These are phyloP conservation scores for Oidiodendron maius DNA, from an alignment of 495 filamentous ascomycete species.

Conservation along the genomic window DNA sequence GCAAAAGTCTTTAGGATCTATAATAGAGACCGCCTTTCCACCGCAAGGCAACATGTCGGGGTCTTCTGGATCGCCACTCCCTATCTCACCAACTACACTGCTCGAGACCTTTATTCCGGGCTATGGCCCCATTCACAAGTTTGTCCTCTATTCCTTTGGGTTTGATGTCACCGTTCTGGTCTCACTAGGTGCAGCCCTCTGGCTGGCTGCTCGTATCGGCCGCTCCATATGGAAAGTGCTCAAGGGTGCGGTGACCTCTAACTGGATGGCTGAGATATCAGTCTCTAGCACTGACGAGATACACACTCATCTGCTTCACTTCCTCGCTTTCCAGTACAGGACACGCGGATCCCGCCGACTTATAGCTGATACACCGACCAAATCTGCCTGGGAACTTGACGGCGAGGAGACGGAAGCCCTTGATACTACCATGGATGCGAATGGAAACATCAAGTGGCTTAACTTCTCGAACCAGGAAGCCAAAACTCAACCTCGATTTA, in stretches of 20 bases:
- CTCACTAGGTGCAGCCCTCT: slow-evolving; percentile 38
- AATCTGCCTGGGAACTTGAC: slow-evolving; percentile 46
- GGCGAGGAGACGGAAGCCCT: slow-evolving; percentile 29
- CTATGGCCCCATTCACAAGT: slow-evolving; percentile 50
- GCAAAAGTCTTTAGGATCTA: slow-evolving; percentile 1
- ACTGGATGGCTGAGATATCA: slow-evolving; percentile 49
- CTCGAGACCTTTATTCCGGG: slow-evolving; percentile 59
- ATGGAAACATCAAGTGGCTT: slow-evolving; percentile 21
- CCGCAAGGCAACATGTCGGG: slow-evolving; percentile 1
- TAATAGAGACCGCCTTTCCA: neutral
- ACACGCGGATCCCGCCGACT: slow-evolving; percentile 47
- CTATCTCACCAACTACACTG: slow-evolving; percentile 26
- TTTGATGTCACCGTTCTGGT: slow-evolving; percentile 54
- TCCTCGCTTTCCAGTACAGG: slow-evolving; percentile 49
- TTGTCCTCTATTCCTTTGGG: slow-evolving; percentile 44
- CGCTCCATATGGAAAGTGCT: slow-evolving; percentile 22
- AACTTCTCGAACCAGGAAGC: slow-evolving; percentile 24
- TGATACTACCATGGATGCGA: slow-evolving; percentile 13
- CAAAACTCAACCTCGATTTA: slow-evolving; percentile 39
- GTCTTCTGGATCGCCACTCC: neutral
- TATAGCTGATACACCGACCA: slow-evolving; percentile 49
- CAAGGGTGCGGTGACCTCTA: slow-evolving; percentile 25
- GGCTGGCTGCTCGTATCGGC: slow-evolving; percentile 19
- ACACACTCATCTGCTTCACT: slow-evolving; percentile 53
- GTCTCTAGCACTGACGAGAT: slow-evolving; percentile 54